Conservation (phyloP, 129 eudicot species). For the Cynara cardunculus region DNA sequence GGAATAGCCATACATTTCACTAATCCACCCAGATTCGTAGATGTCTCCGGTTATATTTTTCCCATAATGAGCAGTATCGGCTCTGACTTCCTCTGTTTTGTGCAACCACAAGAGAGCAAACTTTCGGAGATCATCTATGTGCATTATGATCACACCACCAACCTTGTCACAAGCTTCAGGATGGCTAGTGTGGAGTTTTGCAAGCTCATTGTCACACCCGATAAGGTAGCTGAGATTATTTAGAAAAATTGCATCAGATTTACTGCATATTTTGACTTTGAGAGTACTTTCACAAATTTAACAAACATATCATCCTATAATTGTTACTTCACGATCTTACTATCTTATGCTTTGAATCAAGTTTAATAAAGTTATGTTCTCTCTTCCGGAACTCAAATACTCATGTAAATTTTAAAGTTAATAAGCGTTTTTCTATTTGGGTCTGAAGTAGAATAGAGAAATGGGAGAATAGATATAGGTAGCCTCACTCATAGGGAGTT, state of each 20-base stretch:
- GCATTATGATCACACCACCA: conserved; percentile 95
- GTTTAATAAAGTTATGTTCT: not conserved
- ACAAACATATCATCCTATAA: not conserved
- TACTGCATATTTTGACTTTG: not conserved
- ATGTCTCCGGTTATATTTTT: conserved; percentile 81
- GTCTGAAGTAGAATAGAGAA: not conserved
- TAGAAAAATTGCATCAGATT: not conserved
- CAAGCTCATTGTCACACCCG: conserved; percentile 92
- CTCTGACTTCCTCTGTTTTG: conserved; percentile 96
- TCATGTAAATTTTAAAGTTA: not conserved
- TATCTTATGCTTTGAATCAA: too few relatives aligned
- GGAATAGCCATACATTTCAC: conserved; percentile 98
- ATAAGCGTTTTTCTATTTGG: not conserved
- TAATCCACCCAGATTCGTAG: conserved; percentile 92
- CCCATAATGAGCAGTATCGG: conserved; percentile 83
- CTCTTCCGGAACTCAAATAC: not conserved
- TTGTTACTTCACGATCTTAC: not conserved
- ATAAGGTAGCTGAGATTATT: conserved; percentile 65
- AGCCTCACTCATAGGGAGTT: conserved; percentile 87
- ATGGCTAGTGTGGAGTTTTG: conserved; percentile 82
- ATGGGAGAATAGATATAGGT: not conserved
- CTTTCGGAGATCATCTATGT: conserved; percentile 75
- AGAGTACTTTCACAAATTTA: not conserved
- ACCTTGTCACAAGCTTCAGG: conserved; percentile 97
- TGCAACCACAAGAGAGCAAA: conserved; percentile 86